Conservation (phyloP, 192 early-diverging fungal species). For the Cetraspora pellucida region DNA sequence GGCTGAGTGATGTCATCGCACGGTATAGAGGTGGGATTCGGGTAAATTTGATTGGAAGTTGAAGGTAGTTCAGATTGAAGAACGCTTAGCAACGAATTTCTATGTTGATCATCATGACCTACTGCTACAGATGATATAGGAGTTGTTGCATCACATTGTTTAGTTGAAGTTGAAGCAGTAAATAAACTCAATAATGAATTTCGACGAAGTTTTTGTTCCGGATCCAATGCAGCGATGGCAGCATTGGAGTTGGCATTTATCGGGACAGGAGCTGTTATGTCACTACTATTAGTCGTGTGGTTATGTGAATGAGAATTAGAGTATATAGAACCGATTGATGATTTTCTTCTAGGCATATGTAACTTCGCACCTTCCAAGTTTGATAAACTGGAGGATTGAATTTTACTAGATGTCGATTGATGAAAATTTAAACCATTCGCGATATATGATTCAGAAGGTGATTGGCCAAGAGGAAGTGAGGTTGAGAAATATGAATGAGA, state of each 20-base stretch:
- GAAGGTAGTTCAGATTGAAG: constrained; percentile 16
- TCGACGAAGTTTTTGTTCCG: constrained; percentile 29
- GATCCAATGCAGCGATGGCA: constrained; percentile 18
- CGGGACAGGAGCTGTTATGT: constrained; percentile 29
- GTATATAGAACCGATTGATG: not conserved
- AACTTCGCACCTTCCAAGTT: not conserved
- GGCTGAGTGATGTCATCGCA: not conserved
- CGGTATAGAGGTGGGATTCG: not conserved
- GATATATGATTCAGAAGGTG: not conserved
- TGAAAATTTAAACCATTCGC: not conserved
- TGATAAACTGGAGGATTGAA: not conserved
- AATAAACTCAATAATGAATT: constrained; percentile 32
- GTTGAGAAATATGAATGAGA: constrained; percentile 14
- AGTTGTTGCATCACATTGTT: not conserved
- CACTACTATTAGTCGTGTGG: not conserved
- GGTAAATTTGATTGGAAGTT: not conserved
- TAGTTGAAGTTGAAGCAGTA: constrained; percentile 10
- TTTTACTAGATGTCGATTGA: not conserved
- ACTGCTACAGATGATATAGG: not conserved
- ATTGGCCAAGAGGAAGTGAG: not conserved
- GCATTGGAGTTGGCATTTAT: constrained; percentile 10
- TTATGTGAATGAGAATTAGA: not conserved
- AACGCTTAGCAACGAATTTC: constrained; percentile 20
- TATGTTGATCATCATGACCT: not conserved
- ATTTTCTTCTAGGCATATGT: not conserved